A percentile compares a stretch with the other conserved stretches of the same genome.
phyloP scores from a whole-genome alignment of 225 moss, liverwort and hornwort species.

The Sphagnum contortum region DNA sequence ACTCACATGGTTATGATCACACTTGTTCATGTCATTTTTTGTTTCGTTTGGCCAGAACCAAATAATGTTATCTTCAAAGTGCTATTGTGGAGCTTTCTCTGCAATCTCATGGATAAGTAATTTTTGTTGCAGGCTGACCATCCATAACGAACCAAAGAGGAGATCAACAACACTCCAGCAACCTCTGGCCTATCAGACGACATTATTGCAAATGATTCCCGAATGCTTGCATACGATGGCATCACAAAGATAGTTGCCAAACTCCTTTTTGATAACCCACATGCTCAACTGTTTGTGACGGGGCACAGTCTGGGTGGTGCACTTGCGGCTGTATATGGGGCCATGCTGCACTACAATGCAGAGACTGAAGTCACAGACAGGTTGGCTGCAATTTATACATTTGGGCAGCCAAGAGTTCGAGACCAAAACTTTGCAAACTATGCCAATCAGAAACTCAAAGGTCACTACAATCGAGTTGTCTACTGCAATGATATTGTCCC shows the following conservation, averaged over 20 bases:
- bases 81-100: too few relatives aligned
- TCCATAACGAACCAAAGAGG: too few relatives aligned
- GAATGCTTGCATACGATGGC: conserved; percentile 49
- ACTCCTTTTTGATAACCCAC: conserved; percentile 34
- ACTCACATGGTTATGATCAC: too few relatives aligned
- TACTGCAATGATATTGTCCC: conserved; percentile 68
- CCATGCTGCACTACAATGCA: conserved; percentile 39
- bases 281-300: conserved; percentile 60
- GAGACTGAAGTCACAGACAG: conserved; percentile 19
- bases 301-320: conserved; percentile 80
- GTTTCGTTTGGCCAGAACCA: too few relatives aligned
- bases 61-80: too few relatives aligned
- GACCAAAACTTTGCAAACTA: conserved; percentile 26
- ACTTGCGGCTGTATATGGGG: conserved; percentile 35
- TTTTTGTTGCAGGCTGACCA: too few relatives aligned
- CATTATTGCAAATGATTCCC: conserved; percentile 12
- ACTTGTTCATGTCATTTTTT: too few relatives aligned
- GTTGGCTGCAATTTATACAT: conserved; percentile 58
- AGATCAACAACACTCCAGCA: neutral
- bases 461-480: conserved; percentile 43
- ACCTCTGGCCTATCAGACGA: conserved; percentile 13
- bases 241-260: conserved; percentile 19
- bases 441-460: conserved; percentile 2
- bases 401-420: conserved; percentile 71
- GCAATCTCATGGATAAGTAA: too few relatives aligned